Base-by-base conservation (phyloP, 164 flowering plant species). In the Chimonanthus salicifolius region DNA sequence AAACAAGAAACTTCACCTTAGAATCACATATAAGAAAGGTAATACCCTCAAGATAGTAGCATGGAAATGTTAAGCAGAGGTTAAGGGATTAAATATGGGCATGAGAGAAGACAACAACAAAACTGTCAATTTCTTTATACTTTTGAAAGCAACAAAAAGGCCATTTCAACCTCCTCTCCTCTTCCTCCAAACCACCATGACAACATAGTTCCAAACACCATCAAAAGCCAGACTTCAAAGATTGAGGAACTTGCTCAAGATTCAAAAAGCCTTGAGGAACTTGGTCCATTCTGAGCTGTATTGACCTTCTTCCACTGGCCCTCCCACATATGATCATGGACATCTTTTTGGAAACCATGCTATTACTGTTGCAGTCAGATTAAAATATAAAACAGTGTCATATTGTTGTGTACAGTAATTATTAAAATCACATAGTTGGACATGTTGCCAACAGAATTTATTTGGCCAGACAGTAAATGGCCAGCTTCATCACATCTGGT, bases 1-100 rank as follows among this genome's bases (percentile, higher is more conserved):
- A 71, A 71, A 67, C 16, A 71, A 60, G 51, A 20, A 58, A 63
- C 58, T 44, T 47, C 2, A 21, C 47, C 68, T 60, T 47, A 63
- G 66, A 69, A 73, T 44, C 67, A n/a, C 11, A 10, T 54, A 13
- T 54, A 11, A 54, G n/a, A 13, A 10, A 54, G 60, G 60, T 3
- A 11, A 51, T 11, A 54, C 16, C 4, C 60, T 13, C 60, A 54
- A 54, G 16, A 54, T 54, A n/a, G 33, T 33, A 33, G 33, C 33
- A 54, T 13, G 60, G 16, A 9, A 5, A 54, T 54, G 4, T 54
- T 54, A 4, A 9, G 11, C 13, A 54, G 60, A 2, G 0, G 60
- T 54, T 3, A 13, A 11, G 16, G 60, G 60, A 15, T 54, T 54
- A n/a, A 7, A 20, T 66, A 43, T 54, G 60, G 16, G 16, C 60